phyloP scores from a whole-genome alignment of 2,329 filamentous ascomycete genomes.

The Colletotrichum echinochloae region DNA sequence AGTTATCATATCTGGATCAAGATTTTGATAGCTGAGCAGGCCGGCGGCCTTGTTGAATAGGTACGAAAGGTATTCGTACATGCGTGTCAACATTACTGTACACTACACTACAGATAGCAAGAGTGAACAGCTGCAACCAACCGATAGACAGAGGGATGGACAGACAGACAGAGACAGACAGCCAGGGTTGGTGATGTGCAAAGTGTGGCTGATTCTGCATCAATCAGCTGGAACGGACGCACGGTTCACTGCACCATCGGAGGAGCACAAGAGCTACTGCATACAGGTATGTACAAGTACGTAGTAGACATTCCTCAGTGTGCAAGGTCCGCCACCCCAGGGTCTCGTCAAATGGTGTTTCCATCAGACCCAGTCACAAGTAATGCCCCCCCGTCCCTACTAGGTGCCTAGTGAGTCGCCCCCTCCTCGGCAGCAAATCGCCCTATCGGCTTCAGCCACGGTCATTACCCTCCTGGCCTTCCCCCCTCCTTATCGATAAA shows the following conservation, averaged over 20 bases:
- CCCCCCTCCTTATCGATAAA: constrained; percentile 34
- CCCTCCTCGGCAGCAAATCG: neutral
- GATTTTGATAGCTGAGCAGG: neutral
- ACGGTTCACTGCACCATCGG: constrained; percentile 13
- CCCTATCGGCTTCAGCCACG: constrained; percentile 25
- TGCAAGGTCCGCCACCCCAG: neutral
- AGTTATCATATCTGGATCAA: neutral
- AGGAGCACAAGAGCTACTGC: neutral
- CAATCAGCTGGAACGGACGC: constrained; percentile 33
- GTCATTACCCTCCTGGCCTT: neutral
- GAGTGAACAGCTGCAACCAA: neutral
- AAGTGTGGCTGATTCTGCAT: constrained; percentile 29
- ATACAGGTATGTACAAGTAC: too few relatives aligned
- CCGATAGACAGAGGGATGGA: too few relatives aligned
- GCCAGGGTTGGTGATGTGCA: neutral
- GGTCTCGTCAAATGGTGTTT: neutral
- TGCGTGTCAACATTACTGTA: neutral
- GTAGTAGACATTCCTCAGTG: constrained; percentile 10
- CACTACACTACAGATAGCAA: neutral
- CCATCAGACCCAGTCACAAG: constrained; percentile 13
- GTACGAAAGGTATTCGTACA: neutral
- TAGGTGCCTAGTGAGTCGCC: neutral
- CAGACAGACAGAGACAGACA: neutral
- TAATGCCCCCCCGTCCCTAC: neutral
- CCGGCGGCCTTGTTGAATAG: neutral